Evolutionary conservation across 2,329 filamentous ascomycete species (phyloP).

Genomic region (Alternaria gaisen): DNA sequence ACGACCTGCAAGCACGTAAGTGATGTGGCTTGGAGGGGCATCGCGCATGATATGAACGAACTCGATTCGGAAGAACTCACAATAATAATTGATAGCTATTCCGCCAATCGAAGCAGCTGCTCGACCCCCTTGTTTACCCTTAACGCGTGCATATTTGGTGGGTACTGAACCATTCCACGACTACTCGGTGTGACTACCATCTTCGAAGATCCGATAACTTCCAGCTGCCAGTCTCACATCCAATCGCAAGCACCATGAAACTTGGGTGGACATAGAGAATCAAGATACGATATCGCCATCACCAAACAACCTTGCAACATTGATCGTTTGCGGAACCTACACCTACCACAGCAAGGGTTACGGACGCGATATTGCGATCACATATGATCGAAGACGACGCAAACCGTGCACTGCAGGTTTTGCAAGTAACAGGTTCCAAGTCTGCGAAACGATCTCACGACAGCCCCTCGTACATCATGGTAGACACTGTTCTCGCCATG

Average conservation of each 20-base stretch:
- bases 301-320: background rate
- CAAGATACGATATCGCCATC: background rate
- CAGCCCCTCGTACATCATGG: background rate
- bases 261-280: background rate
- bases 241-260: background rate
- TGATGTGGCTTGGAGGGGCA: background rate
- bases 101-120: background rate
- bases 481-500: background rate
- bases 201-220: no score
- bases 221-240: no score
- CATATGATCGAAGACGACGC: background rate
- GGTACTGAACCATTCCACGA: background rate
- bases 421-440: background rate
- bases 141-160: background rate
- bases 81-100: background rate
- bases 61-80: background rate
- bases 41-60: background rate
- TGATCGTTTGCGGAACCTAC: background rate
- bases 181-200: no score
- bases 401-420: background rate
- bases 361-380: background rate
- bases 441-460: background rate
- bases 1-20: constrained; percentile 3
- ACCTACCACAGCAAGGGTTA: background rate
- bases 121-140: background rate